phyloP scores from a whole-genome alignment of 2,329 filamentous ascomycete species.

The Fusarium anguioides region DNA sequence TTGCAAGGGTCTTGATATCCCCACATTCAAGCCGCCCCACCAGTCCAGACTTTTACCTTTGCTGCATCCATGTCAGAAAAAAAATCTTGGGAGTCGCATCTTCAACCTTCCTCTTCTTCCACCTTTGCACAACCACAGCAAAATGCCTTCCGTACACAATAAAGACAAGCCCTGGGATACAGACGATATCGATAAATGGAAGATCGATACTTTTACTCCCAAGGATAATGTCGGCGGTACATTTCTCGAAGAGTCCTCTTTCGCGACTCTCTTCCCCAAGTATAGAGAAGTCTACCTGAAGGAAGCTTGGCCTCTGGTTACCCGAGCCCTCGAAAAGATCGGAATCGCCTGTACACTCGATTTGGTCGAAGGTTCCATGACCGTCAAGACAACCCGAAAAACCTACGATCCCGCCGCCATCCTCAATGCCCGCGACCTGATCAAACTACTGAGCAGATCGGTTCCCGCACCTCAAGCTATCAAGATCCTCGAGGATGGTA shows the following conservation, averaged over 20 bases:
- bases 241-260: constrained; percentile 93
- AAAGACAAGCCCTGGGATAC: constrained; percentile 95
- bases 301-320: constrained; percentile 93
- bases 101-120: background rate
- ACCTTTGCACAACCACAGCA: background rate
- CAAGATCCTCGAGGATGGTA: constrained; percentile 91
- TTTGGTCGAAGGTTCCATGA: constrained; percentile 95
- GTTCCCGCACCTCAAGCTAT: constrained; percentile 94
- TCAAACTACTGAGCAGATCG: constrained; percentile 90
- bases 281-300: constrained; percentile 95
- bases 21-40: constrained; percentile 37
- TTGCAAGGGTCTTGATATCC: constrained; percentile 9
- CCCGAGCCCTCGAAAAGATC: constrained; percentile 83
- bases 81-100: constrained; percentile 11
- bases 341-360: constrained; percentile 94
- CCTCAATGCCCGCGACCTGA: constrained; percentile 91
- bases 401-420: constrained; percentile 94
- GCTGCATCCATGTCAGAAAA: constrained; percentile 27
- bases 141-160: constrained; percentile 89
- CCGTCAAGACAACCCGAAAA: constrained; percentile 91
- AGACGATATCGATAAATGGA: constrained; percentile 98
- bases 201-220: constrained; percentile 85
- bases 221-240: constrained; percentile 87
- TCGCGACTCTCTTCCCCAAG: constrained; percentile 89
- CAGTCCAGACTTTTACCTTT: background rate